Base-by-base conservation (phyloP, 2,329 filamentous ascomycete species). In the Thelonectria olida region DNA sequence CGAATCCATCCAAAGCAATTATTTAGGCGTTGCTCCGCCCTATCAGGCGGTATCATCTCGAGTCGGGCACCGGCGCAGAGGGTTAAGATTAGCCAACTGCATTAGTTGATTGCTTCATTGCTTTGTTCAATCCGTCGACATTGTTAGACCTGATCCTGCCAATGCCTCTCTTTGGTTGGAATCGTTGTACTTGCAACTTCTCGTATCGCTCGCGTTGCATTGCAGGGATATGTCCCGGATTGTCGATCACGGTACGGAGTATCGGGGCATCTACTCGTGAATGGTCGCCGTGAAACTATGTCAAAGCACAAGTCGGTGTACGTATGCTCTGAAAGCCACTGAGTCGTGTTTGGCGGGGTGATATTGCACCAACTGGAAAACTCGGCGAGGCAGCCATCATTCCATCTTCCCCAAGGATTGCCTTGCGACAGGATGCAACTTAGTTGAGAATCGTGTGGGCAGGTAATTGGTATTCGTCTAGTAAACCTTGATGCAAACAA, bases 301-400 rank as follows among this genome's bases (percentile, higher is more conserved):
- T 31, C 52, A 20, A 51, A 34, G 22, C 42, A 55, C 28, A 27
- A 36, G 34, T 62, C 58, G 28, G 51, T 42, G 55, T 39, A 61
- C 36, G 51, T 50, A 19, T 51, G 44, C 36, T n/a, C 39, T 42
- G 61, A 60, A 36, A 41, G 34, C 58, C 36, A 48, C 61, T 54
- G 25, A 59, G 45, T 64, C 39, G 34, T 47, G 51, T 45, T 62
- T 45, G 60, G 23, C 64, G 45, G 20, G 41, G 27, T 58, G 54
- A 55, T 52, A 57, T 36, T 53, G 56, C 44, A 47, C 63, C 63
- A 31, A 36, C 52, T 53, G 15, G 25, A 47, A 17, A 17, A 45
- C 45, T 41, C 55, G 54, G 48, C 44, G 54, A 61, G 54, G 48
- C 50, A 61, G 52, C 57, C 42, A 44, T 49, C 56, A 55, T 58